These are phyloP conservation scores for Acanthamoeba triangularis DNA, from an alignment of 208 protist genomes.

Conservation along the genomic window DNA sequence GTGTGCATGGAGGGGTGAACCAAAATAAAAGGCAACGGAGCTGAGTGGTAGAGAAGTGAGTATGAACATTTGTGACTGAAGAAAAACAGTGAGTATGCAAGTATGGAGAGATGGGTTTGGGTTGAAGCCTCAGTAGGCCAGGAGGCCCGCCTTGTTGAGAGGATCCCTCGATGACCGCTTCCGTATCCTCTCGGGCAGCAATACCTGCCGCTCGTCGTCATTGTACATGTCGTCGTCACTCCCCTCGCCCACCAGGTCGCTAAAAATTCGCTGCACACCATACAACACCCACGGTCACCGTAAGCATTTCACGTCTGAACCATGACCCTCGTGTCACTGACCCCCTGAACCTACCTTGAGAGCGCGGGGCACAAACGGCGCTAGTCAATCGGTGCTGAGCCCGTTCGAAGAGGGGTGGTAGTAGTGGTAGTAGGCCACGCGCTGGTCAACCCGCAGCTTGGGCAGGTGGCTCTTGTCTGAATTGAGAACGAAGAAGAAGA, in stretches of 20 bases:
- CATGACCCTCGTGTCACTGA: too few relatives aligned
- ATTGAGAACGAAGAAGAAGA: too few relatives aligned
- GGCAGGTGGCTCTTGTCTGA: constrained; percentile 48
- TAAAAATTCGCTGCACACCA: background rate
- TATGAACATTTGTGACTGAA: background rate
- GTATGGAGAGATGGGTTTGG: background rate
- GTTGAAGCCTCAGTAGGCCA: background rate
- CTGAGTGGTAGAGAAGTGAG: background rate
- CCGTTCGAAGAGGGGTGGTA: background rate
- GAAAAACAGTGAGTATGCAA: background rate
- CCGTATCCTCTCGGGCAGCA: background rate
- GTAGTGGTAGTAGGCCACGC: constrained; percentile 1
- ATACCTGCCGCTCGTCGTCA: background rate
- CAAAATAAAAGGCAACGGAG: too few relatives aligned
- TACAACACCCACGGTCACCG: too few relatives aligned
- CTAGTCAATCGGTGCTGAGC: constrained; percentile 20
- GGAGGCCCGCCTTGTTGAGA: background rate
- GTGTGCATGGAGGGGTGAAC: too few relatives aligned
- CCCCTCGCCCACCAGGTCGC: background rate
- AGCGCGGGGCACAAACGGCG: background rate
- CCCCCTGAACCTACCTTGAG: too few relatives aligned
- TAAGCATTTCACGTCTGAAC: too few relatives aligned
- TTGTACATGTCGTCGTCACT: constrained; percentile 14
- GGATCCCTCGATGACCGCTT: background rate
- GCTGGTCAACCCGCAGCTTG: constrained; percentile 50